Base-by-base conservation (phyloP, 306 rosid genomes). In the Quercus suber region DNA sequence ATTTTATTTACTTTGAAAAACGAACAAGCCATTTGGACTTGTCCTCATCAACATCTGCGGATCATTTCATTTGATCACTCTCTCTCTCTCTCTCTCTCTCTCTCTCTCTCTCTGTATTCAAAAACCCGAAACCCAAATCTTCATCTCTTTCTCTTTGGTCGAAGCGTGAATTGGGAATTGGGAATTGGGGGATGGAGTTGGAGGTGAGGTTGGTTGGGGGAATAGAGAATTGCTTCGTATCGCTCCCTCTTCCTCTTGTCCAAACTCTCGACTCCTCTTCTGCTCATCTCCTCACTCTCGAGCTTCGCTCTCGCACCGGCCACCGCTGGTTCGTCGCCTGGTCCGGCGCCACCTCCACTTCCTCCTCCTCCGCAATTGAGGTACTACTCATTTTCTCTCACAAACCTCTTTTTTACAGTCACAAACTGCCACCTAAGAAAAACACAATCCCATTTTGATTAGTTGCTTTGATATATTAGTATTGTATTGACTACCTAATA, bases 281-380 rank as follows among this genome's bases (percentile, higher is more conserved):
- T 0, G 86, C 94, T 61, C 82, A 76, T 5, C 55, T 92, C 31
- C 91, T 94, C 81, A 78, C 89, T 28, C 95, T 94, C 59, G 91
- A 94, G 68, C 95, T 94, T 78, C 97, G 92, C 71, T 86, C 92
- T 61, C 81, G 74, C 41, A 35, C 84, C 17, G 72, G 78, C 69
- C 82, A 77, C 59, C 73, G 74, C 52, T 92, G 97, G 97, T 78
- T 82, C 73, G 90, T 92, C 73, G 88, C 99, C 53, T 94, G 99
- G 99, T 91, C 99, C 37, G 99, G 98, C 51, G 99, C 93, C 81
- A 82, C 96, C 12, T 92, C 99, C 1, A 12, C 89, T 74, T 89
- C 92, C 79, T 49, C 53, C 79, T 12, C 53, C 53, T 76, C 91
- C 28, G 85, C 91, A 8, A 90, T 93, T 19, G 97, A 93, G 96